Evolutionary conservation across 352 stramenopile species (phyloP).

Genomic region (Globisporangium echinulatum): DNA sequence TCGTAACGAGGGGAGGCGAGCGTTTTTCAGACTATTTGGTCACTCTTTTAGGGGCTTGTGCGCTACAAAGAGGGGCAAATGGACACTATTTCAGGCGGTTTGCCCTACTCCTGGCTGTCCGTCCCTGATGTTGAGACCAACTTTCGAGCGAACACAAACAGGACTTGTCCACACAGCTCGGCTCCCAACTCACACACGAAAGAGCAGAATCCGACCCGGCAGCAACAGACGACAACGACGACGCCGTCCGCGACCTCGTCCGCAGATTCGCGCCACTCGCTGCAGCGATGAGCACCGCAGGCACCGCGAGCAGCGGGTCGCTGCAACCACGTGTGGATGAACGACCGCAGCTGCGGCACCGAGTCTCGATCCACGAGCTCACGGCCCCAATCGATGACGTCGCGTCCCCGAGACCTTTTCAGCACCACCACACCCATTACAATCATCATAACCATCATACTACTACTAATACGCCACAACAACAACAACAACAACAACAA

Average conservation of each 20-base stretch:
- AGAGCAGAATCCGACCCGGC: not conserved
- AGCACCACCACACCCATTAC: not conserved
- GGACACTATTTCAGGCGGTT: too few species aligned
- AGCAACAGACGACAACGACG: too few species aligned
- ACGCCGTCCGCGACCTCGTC: not conserved
- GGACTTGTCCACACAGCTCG: too few species aligned
- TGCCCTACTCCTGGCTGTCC: too few species aligned
- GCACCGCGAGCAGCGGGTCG: not conserved
- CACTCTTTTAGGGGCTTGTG: too few species aligned
- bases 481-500: not conserved
- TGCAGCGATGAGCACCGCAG: not conserved
- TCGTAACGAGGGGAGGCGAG: too few species aligned
- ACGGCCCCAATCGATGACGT: not conserved
- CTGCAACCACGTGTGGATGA: slow-evolving; percentile 2
- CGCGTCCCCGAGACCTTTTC: slow-evolving; percentile 1
- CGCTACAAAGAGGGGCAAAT: too few species aligned
- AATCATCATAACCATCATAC: not conserved
- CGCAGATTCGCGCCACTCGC: not conserved
- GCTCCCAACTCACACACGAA: too few species aligned
- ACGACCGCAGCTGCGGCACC: slow-evolving; percentile 14
- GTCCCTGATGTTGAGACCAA: too few species aligned
- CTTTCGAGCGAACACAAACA: too few species aligned
- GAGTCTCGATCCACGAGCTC: slow-evolving; percentile 12
- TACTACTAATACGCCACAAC: not conserved
- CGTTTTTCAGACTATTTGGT: too few species aligned